Evolutionary conservation across 83 land plant species (phyloP).

Genomic region (Picea mariana): DNA sequence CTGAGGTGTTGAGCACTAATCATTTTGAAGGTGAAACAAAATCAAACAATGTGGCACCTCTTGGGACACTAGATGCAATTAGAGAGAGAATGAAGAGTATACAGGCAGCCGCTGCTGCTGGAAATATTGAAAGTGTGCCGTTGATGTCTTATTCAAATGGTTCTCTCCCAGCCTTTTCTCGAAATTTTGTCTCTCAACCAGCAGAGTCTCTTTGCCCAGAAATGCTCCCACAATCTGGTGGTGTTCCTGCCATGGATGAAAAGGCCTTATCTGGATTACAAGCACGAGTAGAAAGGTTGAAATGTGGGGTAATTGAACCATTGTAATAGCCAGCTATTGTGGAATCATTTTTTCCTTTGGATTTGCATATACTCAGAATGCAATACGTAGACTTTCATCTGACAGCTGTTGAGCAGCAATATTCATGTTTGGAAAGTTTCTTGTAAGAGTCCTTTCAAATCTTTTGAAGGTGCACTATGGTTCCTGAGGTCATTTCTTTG

Average conservation of each 20-base stretch:
- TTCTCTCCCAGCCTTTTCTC: conserved; percentile 21
- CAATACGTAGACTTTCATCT: not conserved
- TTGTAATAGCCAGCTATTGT: conserved; percentile 2
- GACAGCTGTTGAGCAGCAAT: not conserved
- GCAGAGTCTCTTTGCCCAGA: conserved; percentile 1
- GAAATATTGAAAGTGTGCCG: conserved; percentile 38
- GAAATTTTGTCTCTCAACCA: conserved; percentile 6
- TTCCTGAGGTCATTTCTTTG: not conserved
- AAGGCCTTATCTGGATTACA: conserved; percentile 96
- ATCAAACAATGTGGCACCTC: conserved; percentile 32
- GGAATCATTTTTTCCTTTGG: not conserved
- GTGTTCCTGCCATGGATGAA: conserved; percentile 76
- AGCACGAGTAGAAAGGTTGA: conserved; percentile 97
- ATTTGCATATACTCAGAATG: not conserved
- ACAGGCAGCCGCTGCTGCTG: conserved; percentile 79
- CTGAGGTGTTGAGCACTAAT: conserved; percentile 4
- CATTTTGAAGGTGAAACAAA: not conserved
- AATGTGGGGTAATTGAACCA: conserved; percentile 77
- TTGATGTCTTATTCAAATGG: conserved; percentile 49
- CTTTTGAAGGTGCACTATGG: not conserved
- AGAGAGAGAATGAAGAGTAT: conserved; percentile 97
- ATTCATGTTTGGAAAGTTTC: not conserved
- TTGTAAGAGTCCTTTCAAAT: conserved; percentile 8
- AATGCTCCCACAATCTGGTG: conserved; percentile 12
- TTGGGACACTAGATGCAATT: conserved; percentile 92